These are phyloP conservation scores for Aspergillus bombycis DNA, from an alignment of 2,329 filamentous ascomycete genomes.

Conservation along the genomic window DNA sequence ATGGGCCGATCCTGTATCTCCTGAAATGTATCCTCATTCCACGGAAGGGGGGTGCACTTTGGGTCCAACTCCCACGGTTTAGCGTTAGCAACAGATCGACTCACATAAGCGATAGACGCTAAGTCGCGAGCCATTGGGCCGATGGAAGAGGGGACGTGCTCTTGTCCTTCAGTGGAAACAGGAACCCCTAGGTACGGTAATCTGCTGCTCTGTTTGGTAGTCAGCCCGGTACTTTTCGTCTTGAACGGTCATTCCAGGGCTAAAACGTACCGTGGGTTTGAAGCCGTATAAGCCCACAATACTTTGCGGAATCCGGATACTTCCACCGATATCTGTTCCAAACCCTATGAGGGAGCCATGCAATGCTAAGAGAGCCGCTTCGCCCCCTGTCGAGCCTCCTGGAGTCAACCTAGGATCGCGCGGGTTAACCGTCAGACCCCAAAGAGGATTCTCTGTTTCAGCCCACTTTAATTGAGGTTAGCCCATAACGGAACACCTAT, in stretches of 20 bases:
- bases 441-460: slow-evolving; percentile 58
- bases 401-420: slow-evolving; percentile 47
- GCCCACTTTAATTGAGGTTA: slow-evolving; percentile 46
- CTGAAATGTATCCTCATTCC: slow-evolving; percentile 53
- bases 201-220: slow-evolving; percentile 52
- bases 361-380: slow-evolving; percentile 45
- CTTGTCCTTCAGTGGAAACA: slow-evolving; percentile 66
- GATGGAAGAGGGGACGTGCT: slow-evolving; percentile 66
- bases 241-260: background rate
- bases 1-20: slow-evolving; percentile 48
- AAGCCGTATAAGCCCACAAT: slow-evolving; percentile 55
- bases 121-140: slow-evolving; percentile 62
- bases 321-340: slow-evolving; percentile 58
- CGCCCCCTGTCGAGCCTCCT: slow-evolving; percentile 53
- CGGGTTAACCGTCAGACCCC: slow-evolving; percentile 54
- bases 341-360: slow-evolving; percentile 51
- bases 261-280: slow-evolving; percentile 44
- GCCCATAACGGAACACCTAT: background rate
- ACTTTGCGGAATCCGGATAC: slow-evolving; percentile 52
- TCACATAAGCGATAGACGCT: slow-evolving; percentile 54
- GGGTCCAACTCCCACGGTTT: slow-evolving; percentile 60
- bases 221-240: background rate
- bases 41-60: slow-evolving; percentile 56
- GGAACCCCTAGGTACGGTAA: slow-evolving; percentile 62
- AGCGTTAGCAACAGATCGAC: slow-evolving; percentile 50